A percentile compares a stretch with the other conserved stretches of the same genome.
phyloP scores from a whole-genome alignment of 306 rosid species.

The Rubus idaeus region DNA sequence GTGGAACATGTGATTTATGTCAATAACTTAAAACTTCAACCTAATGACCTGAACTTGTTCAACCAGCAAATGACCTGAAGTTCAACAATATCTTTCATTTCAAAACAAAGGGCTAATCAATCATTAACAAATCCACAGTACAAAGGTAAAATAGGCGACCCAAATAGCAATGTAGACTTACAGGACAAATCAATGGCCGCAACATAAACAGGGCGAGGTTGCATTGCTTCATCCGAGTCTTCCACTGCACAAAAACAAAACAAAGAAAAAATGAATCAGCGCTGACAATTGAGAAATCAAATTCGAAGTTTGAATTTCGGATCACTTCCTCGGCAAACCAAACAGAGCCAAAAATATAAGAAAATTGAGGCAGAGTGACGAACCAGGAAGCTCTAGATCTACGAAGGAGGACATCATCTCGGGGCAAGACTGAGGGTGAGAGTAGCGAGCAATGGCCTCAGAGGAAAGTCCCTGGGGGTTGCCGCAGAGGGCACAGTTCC shows the following conservation, averaged over 20 bases:
- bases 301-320: too few relatives aligned
- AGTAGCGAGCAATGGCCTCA: constrained; percentile 67
- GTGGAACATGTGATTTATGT: too few relatives aligned
- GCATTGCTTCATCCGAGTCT: constrained; percentile 52
- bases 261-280: neutral
- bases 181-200: constrained; percentile 97
- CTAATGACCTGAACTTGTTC: neutral
- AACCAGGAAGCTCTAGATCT: constrained; percentile 87
- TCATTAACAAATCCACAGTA: neutral
- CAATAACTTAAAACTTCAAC: neutral
- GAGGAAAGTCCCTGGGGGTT: constrained; percentile 85
- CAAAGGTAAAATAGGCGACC: neutral
- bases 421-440: constrained; percentile 71
- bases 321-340: constrained; percentile 21
- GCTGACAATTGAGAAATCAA: neutral
- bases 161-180: constrained; percentile 36
- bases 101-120: neutral
- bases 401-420: constrained; percentile 91
- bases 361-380: constrained; percentile 3
- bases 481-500: constrained; percentile 88
- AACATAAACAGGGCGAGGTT: constrained; percentile 84
- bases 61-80: neutral
- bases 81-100: neutral
- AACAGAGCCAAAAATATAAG: neutral
- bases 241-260: constrained; percentile 46